Conservation (phyloP, 306 rosid species). For the Prunus mume region DNA sequence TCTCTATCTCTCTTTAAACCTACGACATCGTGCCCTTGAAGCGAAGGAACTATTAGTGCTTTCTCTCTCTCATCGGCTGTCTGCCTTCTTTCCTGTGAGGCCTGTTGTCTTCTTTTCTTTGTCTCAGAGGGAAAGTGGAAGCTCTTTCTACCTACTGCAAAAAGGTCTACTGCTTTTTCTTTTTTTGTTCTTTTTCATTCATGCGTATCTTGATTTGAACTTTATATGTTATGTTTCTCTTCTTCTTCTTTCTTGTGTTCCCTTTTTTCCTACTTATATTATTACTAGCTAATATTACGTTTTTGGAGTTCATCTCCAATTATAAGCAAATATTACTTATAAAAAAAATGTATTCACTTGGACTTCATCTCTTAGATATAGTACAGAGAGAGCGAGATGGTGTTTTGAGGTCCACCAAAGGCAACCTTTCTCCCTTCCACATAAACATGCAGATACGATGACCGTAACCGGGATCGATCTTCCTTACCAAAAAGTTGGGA, state of each 20-base stretch:
- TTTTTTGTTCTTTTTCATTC: neutral
- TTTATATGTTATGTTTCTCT: neutral
- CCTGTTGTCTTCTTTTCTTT: conserved; percentile 14
- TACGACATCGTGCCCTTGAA: conserved; percentile 83
- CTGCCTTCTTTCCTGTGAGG: conserved; percentile 27
- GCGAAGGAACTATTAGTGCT: conserved; percentile 53
- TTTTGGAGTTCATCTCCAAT: neutral
- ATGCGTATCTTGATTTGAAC: neutral
- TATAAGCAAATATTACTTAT: neutral
- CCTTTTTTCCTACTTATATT: neutral
- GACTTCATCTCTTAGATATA: neutral
- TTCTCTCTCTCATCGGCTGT: conserved; percentile 16
- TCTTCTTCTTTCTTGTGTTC: neutral
- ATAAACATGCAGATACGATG: no score
- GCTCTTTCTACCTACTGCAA: conserved; percentile 21
- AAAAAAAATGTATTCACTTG: neutral
- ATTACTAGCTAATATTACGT: neutral
- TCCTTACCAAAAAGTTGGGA: neutral
- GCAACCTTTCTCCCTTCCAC: no score
- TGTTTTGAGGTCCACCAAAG: no score
- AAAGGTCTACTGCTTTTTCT: conserved; percentile 39
- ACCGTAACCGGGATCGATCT: no score
- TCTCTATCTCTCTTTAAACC: conserved; percentile 33
- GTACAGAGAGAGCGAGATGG: no score
- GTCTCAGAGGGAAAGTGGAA: conserved; percentile 13